Evolutionary conservation across 108 stramenopile genomes (phyloP), one percentile per base, ranked within the genome.

Genomic region (Licmophora abbreviata): DNA sequence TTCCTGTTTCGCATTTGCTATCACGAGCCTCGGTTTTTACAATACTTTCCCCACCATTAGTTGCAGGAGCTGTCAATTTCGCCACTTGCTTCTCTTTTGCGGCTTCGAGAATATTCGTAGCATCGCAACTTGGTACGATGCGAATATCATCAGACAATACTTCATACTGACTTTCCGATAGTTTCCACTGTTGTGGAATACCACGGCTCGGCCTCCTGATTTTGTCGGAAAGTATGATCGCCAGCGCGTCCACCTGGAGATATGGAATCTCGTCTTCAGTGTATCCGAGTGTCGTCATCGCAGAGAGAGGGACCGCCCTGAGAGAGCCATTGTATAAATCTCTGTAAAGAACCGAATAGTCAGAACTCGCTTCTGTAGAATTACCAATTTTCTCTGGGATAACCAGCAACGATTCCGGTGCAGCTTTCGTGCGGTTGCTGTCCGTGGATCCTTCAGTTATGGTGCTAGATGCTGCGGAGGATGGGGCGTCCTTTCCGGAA

Each of bases 121-220:
- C 46, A 26, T 34, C 23, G 27, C 36, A 34, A 12, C 25, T 35
- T 26, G 48, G 9, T 28, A 68, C 53, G 31, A 66, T 40, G 22
- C 45, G 30, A 45, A 74, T 58, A 51, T 74, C 69, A 58, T 64
- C 45, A 20, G 27, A 48, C 44, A 50, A 58, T 44, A 65, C 72
- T 29, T 48, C 51, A 41, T 65, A 49, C 15, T 60, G 33, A 34
- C 38, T 51, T 14, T 31, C 42, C 18, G 55, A 47, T 5, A 74
- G 44, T 37, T 68, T 65, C 84, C 84, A 85, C 48, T 72, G 71
- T 26, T 50, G 48, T 14, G 84, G 84, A 25, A 85, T 59, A 8
- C 84, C 84, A 29, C 51, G 59, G 25, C 54, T 59, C 14, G 84
- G 84, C 36, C 57, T 59, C 21, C 48, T 41, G 20, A 78, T 76